These are phyloP conservation scores for Brettanomyces nanus DNA, from an alignment of 805 yeast genomes.

Conservation along the genomic window DNA sequence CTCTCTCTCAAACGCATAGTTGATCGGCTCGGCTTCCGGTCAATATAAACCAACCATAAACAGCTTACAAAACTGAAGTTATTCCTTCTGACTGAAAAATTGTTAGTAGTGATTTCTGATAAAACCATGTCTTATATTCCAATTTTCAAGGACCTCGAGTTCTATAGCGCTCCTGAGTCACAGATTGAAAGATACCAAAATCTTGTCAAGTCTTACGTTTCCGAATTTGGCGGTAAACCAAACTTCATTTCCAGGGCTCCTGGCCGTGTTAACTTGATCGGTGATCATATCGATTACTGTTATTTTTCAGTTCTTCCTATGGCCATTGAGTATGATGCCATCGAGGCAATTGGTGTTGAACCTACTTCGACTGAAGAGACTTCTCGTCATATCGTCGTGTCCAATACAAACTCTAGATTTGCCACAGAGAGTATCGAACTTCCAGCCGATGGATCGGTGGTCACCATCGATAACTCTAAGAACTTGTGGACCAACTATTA, in stretches of 20 bases:
- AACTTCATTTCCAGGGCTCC: conserved; percentile 1
- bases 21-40: too few relatives aligned
- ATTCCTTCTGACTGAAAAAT: too few relatives aligned
- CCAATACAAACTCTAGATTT: neutral
- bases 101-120: too few relatives aligned
- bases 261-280: conserved; percentile 1
- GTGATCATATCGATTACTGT: conserved; percentile 2
- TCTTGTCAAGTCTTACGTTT: neutral
- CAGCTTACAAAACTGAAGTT: too few relatives aligned
- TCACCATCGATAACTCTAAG: neutral
- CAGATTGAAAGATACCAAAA: conserved; percentile 1
- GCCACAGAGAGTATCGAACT: neutral
- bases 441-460: neutral
- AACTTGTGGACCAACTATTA: conserved; percentile 1
- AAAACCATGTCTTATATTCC: too few relatives aligned
- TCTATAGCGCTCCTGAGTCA: neutral
- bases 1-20: too few relatives aligned
- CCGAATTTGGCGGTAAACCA: neutral
- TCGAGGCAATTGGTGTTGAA: neutral
- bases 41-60: too few relatives aligned
- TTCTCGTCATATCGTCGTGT: neutral
- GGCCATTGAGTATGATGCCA: conserved; percentile 2
- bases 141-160: neutral
- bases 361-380: neutral
- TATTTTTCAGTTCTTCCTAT: conserved; percentile 3